A percentile compares a stretch with the other conserved stretches of the same genome.
Conservation (phyloP, 2,329 filamentous ascomycete genomes). For the Nectriaceae sp. region DNA sequence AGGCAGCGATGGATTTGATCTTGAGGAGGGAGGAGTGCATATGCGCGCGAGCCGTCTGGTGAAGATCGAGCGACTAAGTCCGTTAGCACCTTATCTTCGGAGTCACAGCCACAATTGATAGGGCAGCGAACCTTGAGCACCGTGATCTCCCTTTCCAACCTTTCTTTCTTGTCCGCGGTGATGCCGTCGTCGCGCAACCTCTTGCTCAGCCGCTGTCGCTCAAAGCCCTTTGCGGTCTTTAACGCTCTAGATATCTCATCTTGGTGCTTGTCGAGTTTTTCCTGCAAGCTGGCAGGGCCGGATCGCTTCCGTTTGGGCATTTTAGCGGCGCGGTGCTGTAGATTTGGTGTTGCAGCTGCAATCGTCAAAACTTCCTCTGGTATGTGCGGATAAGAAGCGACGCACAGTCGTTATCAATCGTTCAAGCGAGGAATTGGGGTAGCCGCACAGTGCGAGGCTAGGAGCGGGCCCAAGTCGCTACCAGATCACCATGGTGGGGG, state of each 20-base stretch:
- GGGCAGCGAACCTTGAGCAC: conserved; percentile 51
- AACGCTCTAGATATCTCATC: conserved; percentile 67
- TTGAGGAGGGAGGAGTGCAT: conserved; percentile 56
- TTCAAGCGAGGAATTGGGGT: no score
- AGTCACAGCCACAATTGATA: background rate
- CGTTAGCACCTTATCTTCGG: background rate
- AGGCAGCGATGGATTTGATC: conserved; percentile 53
- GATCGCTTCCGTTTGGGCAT: conserved; percentile 63
- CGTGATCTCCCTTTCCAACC: conserved; percentile 62
- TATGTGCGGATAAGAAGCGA: conserved; percentile 11
- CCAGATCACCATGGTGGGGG: no score
- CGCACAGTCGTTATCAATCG: background rate
- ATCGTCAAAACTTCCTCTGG: conserved; percentile 19
- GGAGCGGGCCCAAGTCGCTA: no score
- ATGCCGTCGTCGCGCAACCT: conserved; percentile 50
- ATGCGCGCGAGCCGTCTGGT: conserved; percentile 58
- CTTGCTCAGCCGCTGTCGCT: conserved; percentile 74
- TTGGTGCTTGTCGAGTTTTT: conserved; percentile 55
- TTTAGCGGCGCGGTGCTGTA: conserved; percentile 9
- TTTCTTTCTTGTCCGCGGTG: conserved; percentile 51
- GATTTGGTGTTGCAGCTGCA: conserved; percentile 1
- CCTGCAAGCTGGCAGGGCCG: conserved; percentile 46
- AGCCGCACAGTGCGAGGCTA: no score
- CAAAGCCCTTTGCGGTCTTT: conserved; percentile 73
- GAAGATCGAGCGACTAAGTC: conserved; percentile 55